Percentiles rank a stretch among this genome's conserved stretches.
Evolutionary conservation across 2,329 filamentous ascomycete species (phyloP).

Genomic region (Aulographum hederae): DNA sequence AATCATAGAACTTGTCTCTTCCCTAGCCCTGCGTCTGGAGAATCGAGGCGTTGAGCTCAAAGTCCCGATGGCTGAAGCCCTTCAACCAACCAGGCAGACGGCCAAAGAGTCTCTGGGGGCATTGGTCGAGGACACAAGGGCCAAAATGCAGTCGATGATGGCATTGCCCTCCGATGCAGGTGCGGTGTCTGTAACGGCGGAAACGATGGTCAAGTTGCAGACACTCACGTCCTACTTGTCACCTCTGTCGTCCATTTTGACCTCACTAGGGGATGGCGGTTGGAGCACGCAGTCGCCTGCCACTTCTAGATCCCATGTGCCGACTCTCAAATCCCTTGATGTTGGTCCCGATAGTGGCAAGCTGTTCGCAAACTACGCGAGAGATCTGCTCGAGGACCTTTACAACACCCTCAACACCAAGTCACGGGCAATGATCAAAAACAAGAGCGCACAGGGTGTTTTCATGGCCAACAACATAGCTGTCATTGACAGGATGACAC

Average conservation of each 20-base stretch:
- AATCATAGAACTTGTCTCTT: conserved; percentile 76
- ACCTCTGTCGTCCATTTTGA: conserved; percentile 75
- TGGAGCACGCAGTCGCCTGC: conserved; percentile 35
- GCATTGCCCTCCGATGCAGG: conserved; percentile 62
- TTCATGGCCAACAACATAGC: conserved; percentile 81
- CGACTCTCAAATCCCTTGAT: conserved; percentile 63
- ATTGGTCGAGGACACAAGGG: conserved; percentile 66
- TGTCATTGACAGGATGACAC: conserved; percentile 70
- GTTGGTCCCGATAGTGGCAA: conserved; percentile 75
- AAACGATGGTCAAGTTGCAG: conserved; percentile 73
- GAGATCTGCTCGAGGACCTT: conserved; percentile 72
- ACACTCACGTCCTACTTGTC: conserved; percentile 74
- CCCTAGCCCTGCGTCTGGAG: conserved; percentile 62
- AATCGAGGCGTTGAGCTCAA: conserved; percentile 56
- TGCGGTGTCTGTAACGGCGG: conserved; percentile 57
- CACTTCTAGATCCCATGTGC: conserved; percentile 39
- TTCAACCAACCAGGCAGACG: conserved; percentile 82
- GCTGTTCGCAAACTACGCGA: conserved; percentile 76
- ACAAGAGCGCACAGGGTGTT: conserved; percentile 63
- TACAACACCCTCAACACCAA: conserved; percentile 60
- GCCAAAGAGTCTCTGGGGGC: conserved; percentile 73
- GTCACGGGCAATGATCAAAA: conserved; percentile 52
- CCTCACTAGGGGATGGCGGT: conserved; percentile 80
- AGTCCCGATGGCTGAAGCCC: conserved; percentile 58
- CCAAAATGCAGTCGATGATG: conserved; percentile 45